A percentile compares a stretch with the other conserved stretches of the same genome.
Evolutionary conservation across 768 basidiomycete genomes (phyloP).

Genomic region (Cystofilobasidium capitatum): DNA sequence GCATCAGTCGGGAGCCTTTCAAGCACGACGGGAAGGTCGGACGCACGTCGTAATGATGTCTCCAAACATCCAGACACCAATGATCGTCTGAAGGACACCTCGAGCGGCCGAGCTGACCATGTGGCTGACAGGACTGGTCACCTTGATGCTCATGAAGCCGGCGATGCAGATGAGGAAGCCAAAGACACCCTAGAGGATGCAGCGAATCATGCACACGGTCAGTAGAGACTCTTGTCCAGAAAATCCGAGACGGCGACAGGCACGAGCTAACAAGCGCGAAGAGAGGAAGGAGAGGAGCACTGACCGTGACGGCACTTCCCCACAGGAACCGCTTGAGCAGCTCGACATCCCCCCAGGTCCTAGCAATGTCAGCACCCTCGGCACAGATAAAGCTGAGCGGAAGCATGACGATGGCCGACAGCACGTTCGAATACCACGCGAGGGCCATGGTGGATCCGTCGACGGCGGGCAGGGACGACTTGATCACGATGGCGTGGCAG

Average conservation of each 20-base stretch:
- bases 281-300: neutral
- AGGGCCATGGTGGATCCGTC: slow-evolving; percentile 73
- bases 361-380: slow-evolving; percentile 56
- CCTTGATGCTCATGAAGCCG: slow-evolving; percentile 85
- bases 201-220: slow-evolving; percentile 53
- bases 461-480: slow-evolving; percentile 63
- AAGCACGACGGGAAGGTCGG: no score
- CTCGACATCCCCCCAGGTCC: slow-evolving; percentile 47
- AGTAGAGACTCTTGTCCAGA: no score
- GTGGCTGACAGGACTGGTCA: slow-evolving; percentile 94
- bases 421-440: slow-evolving; percentile 83
- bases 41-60: slow-evolving; percentile 70
- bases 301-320: slow-evolving; percentile 34
- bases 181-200: slow-evolving; percentile 64
- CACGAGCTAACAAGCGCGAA: neutral
- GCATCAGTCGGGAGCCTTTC: neutral
- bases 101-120: slow-evolving; percentile 95
- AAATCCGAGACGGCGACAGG: neutral
- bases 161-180: slow-evolving; percentile 95
- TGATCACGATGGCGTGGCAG: slow-evolving; percentile 87
- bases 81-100: slow-evolving; percentile 79
- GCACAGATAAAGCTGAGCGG: slow-evolving; percentile 67
- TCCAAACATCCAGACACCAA: slow-evolving; percentile 57
- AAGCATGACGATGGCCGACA: slow-evolving; percentile 61
- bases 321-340: slow-evolving; percentile 33